These are phyloP conservation scores for Neostapfia colusana DNA, from an alignment of 176 grass and related monocot species.

Conservation along the genomic window DNA sequence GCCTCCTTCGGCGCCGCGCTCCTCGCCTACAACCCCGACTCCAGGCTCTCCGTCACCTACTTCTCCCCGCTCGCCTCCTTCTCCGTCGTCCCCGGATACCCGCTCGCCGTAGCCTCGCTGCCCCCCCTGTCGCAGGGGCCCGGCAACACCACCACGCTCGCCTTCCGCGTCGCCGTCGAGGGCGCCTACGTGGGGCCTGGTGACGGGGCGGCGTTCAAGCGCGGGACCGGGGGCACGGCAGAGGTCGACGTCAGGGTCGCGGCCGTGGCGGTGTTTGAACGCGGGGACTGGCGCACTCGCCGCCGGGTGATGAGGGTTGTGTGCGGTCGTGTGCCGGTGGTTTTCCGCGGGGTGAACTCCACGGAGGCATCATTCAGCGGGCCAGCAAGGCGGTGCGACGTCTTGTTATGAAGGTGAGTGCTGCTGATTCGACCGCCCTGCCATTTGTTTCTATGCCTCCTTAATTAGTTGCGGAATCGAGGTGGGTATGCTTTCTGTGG, in stretches of 20 bases:
- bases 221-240: constrained; percentile 38
- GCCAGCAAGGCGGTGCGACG: constrained; percentile 48
- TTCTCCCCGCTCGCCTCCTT: constrained; percentile 43
- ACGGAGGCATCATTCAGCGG: constrained; percentile 44
- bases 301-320: constrained; percentile 59
- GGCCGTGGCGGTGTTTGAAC: constrained; percentile 59
- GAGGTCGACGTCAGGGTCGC: constrained; percentile 64
- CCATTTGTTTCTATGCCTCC: background rate
- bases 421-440: background rate
- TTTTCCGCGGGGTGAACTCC: constrained; percentile 51
- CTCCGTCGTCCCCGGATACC: constrained; percentile 43
- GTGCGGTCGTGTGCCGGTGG: constrained; percentile 63
- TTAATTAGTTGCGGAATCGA: background rate
- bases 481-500: background rate
- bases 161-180: constrained; percentile 50
- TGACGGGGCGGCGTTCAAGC: constrained; percentile 44
- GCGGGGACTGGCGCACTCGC: constrained; percentile 75
- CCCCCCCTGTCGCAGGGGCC: constrained; percentile 61
- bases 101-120: constrained; percentile 55
- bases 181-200: constrained; percentile 57
- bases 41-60: constrained; percentile 74
- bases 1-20: constrained; percentile 60
- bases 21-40: constrained; percentile 67
- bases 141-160: constrained; percentile 51
- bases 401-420: constrained; percentile 61